Evolutionary conservation across 805 yeast genomes (phyloP), one percentile per base, ranked within the genome.

Genomic region (Metschnikowia kofuensis): DNA sequence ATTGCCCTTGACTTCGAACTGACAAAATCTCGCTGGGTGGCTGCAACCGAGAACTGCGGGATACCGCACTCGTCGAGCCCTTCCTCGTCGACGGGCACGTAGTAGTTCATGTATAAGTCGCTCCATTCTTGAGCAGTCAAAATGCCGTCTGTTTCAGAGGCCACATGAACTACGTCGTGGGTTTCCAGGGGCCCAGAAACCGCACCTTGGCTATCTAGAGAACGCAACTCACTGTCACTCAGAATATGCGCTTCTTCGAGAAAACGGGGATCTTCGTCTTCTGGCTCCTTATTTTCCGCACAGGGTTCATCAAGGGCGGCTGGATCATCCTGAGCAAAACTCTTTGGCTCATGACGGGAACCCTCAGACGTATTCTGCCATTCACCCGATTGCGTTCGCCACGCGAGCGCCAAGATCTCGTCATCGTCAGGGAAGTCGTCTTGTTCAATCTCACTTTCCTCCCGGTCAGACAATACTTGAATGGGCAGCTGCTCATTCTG

Each of bases 71-170:
- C 21, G 4, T 32, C 31, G 15, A 53, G 43, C 6, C 35, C 45
- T 9, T 26, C 36, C 6, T 44, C 50, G 16, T 60, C 63, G 7
- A 61, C 38, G 0, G 68, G 58, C 2, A 62, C 56, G 47, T 60
- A 72, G 46, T 74, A 69, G 38, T 68, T 64, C 31, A 76, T 65
- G 57, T 73, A 76, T 21, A 78, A 68, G 30, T 74, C 76, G 39
- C 62, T 54, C 44, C 65, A 65, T 43, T 77, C 68, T 7, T 63
- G 62, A 4, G 69, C 60, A 2, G 65, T 62, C 42, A 78, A 64
- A n/a, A 69, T 61, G 0, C 82, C 83, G 14, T 69, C 78, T 6
- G 52, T 49, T 0, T 55, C 50, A 13, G 14, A 7, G n/a, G 15
- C n/a, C 12, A 34, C n/a, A 14, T 34, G 36, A 12, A 34, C 36